Base-by-base conservation (phyloP, 805 yeast genomes). In the Teunomyces cretensis region DNA sequence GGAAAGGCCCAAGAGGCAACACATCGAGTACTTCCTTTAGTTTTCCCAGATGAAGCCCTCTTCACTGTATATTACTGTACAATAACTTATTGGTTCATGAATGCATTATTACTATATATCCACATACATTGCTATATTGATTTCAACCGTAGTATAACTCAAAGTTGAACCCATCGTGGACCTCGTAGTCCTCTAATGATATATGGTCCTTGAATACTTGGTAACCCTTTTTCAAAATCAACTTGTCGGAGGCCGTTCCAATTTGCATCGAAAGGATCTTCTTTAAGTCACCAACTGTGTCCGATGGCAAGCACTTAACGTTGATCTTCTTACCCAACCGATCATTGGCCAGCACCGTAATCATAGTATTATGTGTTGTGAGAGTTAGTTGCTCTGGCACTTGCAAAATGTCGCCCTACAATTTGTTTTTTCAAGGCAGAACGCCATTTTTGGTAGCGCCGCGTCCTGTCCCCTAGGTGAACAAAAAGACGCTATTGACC, bases 121-220 rank as follows among this genome's bases (percentile, higher is more conserved):
- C 22, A 3, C 6, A 19, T 19, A 19, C 22, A 19, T 19, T 19
- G 22, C 6, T 19, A 19, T 6, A 19, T 6, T 6, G 22, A 33
- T 6, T 27, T 17, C 57, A 85, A 19, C 82, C 70, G 59, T 86
- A 86, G 56, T 88, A 94, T 62, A 92, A 68, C 66, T 92, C 99
- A 52, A 92, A 65, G 63, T 84, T 88, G 49, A 86, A 84, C 8
- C 96, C 96, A 62, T 90, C 84, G 58, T 90, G 96, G 14, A 92
- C 82, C 62, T 92, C 99, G 60, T 94, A 92, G 64, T 92, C 99
- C n/a, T 86, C 96, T 37, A 92, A 71, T 1, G 91, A 76, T 44
- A 92, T 92, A 61, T 91, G 97, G 58, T 92, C 94, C 60, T 94
- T 94, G 62, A 80, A 82, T 0, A 87, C 79, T 52, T 81, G 84